Base-by-base conservation (phyloP, 352 stramenopile genomes). In the Plasmopara halstedii region DNA sequence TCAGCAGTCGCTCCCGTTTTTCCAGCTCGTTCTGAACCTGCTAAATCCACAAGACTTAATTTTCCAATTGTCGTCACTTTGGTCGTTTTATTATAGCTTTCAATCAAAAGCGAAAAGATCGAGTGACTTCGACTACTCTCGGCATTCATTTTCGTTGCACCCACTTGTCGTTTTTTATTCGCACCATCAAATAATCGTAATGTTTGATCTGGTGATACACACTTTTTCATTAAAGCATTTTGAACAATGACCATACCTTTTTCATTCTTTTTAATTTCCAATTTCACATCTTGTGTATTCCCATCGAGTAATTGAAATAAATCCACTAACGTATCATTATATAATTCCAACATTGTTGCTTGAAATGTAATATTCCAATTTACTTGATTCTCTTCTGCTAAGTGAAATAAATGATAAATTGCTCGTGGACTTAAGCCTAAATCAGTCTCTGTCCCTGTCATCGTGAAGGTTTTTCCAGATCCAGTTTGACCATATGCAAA, bases 401-500 rank as follows among this genome's bases (percentile, higher is more conserved):
- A 57, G 9, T 46, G 51, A 42, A 92, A 97, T 19, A 97, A 50
- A 46, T 95, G 80, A 31, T 87, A 53, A 57, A 97, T 96, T 36
- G 73, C 62, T 10, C 90, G 74, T 8, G 81, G 84, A 34, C 67
- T 96, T n/a, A 97, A 56, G 0, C 90, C 90, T 0, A 80, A 85
- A 37, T 82, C 62, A 3, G 51, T 18, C 11, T 88, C 67, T 7
- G 50, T 73, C 10, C 77, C 89, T 0, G 83, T 95, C 90, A 97
- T 97, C 8, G 90, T 97, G 60, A 92, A 97, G 15, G 89, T 97
- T 69, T 97, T 97, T 10, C 89, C 89, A 5, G 72, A 91, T 21
- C 89, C 89, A 0, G 90, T 97, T 60, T 97, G 90, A 1, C 90
- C 90, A 52, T 97, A 97, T 4, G 89, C 90, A 48, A 97, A 97